phyloP scores from a whole-genome alignment of 345 rosid species.

The Bruguiera gymnorhiza region DNA sequence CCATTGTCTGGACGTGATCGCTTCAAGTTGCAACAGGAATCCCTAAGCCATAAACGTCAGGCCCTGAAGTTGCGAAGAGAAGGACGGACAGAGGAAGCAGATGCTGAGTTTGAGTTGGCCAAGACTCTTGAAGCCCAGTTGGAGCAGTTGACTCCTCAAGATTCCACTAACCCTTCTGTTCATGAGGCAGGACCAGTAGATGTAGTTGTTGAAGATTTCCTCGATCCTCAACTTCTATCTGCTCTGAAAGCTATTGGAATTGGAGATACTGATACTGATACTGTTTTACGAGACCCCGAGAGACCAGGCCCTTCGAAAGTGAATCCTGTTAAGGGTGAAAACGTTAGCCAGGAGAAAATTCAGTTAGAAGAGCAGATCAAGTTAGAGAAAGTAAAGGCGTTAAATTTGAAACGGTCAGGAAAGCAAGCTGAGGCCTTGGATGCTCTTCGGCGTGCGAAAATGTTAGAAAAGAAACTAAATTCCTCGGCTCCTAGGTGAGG shows the following conservation, averaged over 20 bases:
- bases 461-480: conserved; percentile 66
- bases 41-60: conserved; percentile 76
- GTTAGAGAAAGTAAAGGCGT: conserved; percentile 75
- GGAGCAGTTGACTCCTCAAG: conserved; percentile 52
- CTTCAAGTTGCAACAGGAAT: conserved; percentile 82
- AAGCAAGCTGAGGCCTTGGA: conserved; percentile 90
- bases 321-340: conserved; percentile 29
- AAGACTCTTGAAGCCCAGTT: conserved; percentile 82
- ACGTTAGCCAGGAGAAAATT: conserved; percentile 45
- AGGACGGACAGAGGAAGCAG: conserved; percentile 80
- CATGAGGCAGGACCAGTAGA: conserved; percentile 26
- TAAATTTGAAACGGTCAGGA: conserved; percentile 71
- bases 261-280: conserved; percentile 29
- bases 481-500: conserved; percentile 35
- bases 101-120: conserved; percentile 85
- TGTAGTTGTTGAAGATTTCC: conserved; percentile 72
- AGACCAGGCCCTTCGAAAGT: conserved; percentile 30
- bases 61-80: conserved; percentile 81
- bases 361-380: conserved; percentile 70
- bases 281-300: conserved; percentile 24
- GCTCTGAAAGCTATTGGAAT: conserved; percentile 76
- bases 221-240: conserved; percentile 86
- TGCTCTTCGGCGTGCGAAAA: conserved; percentile 72
- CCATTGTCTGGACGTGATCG: conserved; percentile 76
- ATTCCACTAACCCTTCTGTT: conserved; percentile 35